Evolutionary conservation across 352 stramenopile genomes (phyloP).

Genomic region (Blastocystis sp.): DNA sequence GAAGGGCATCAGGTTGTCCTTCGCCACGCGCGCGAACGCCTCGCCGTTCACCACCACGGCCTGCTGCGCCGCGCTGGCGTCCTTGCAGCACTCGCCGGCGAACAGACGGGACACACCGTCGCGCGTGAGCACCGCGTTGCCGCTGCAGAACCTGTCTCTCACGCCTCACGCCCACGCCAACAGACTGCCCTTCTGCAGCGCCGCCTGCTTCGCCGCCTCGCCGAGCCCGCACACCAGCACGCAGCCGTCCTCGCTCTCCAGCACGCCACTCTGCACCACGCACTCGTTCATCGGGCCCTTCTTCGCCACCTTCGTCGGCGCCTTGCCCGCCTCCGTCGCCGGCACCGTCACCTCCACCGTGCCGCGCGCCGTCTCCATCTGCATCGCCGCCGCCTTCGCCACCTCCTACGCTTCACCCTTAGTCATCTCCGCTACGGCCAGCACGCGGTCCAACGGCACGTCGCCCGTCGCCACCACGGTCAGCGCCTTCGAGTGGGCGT

Average conservation of each 20-base stretch:
- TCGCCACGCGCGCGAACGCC: neutral
- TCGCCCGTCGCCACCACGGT: slow-evolving; percentile 48
- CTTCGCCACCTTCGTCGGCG: slow-evolving; percentile 19
- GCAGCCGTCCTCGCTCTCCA: neutral
- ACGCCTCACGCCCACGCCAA: neutral
- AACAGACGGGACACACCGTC: slow-evolving; percentile 59
- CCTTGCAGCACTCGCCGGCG: neutral
- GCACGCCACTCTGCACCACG: slow-evolving; percentile 2
- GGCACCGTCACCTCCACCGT: slow-evolving; percentile 35
- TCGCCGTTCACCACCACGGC: slow-evolving; percentile 44
- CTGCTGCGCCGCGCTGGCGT: neutral
- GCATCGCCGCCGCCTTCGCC: slow-evolving; percentile 5
- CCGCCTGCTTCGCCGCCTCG: neutral
- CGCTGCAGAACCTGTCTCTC: slow-evolving; percentile 38
- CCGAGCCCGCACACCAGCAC: slow-evolving; percentile 33
- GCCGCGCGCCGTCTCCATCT: slow-evolving; percentile 47
- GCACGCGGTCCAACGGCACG: slow-evolving; percentile 5
- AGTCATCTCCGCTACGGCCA: neutral
- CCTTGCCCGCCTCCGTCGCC: slow-evolving; percentile 27
- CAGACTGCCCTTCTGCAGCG: slow-evolving; percentile 9
- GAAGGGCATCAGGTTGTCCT: slow-evolving; percentile 47
- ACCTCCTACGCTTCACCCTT: slow-evolving; percentile 12
- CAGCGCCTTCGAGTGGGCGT: slow-evolving; percentile 26
- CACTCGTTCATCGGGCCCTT: slow-evolving; percentile 30
- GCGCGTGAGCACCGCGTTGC: slow-evolving; percentile 46